A percentile compares a stretch with the other conserved stretches of the same genome.
These are phyloP conservation scores for Coemansia sp. DNA, from an alignment of 192 early-diverging fungal species.

Conservation along the genomic window DNA sequence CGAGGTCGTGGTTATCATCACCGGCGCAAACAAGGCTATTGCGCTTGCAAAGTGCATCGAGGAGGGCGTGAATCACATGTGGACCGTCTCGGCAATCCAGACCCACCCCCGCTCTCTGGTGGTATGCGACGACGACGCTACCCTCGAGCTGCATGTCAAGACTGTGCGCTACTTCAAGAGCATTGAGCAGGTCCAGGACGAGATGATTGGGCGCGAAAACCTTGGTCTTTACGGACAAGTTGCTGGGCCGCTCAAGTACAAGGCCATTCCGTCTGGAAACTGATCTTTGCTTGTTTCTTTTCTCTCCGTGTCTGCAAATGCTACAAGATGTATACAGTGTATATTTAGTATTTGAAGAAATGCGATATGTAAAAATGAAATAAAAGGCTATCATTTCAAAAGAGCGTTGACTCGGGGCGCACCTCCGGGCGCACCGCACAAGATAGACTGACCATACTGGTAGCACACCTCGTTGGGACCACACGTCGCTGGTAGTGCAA, in stretches of 20 bases:
- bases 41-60: constrained; percentile 84
- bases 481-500: constrained; percentile 37
- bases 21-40: constrained; percentile 81
- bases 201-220: constrained; percentile 71
- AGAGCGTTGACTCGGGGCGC: not conserved
- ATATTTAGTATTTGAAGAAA: not conserved
- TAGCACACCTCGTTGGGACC: constrained; percentile 36
- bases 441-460: constrained; percentile 27
- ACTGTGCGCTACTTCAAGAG: constrained; percentile 87
- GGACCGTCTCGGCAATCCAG: constrained; percentile 85
- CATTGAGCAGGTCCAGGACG: constrained; percentile 80
- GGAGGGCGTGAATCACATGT: constrained; percentile 87
- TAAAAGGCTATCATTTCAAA: not conserved
- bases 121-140: constrained; percentile 87
- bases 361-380: not conserved
- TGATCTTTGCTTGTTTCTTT: constrained; percentile 10
- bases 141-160: constrained; percentile 85
- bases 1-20: constrained; percentile 83
- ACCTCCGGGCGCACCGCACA: constrained; percentile 28
- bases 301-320: too few relatives aligned
- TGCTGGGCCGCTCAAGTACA: constrained; percentile 52
- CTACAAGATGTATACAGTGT: too few relatives aligned
- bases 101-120: constrained; percentile 76
- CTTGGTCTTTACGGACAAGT: constrained; percentile 70
- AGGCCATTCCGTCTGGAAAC: constrained; percentile 45